Evolutionary conservation across 192 early-diverging fungal species (phyloP), one percentile per base, ranked within the genome.

Genomic region (Allomyces arbusculus): DNA sequence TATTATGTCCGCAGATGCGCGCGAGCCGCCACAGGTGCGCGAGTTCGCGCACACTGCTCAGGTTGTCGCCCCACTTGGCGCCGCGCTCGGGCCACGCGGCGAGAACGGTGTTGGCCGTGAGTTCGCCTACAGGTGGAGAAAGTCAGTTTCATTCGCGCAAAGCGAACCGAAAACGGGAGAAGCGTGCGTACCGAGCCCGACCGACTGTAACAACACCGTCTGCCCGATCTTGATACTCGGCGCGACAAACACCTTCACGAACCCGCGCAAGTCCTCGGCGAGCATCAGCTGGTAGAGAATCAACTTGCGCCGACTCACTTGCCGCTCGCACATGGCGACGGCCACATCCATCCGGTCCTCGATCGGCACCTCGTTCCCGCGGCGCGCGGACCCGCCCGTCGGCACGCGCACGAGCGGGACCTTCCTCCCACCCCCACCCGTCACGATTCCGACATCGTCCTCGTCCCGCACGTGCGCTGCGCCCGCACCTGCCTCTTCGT

Each of bases 121-220:
- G 50, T 16, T 58, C 50, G 50, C 50, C 50, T 40, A 40, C 33
- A 8, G 33, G 33, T 40, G 33, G 33, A 40, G 2, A 40, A 40
- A 8, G 7, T 40, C 33, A 40, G 33, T 40, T 8, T 40, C 33
- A 8, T 40, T 40, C 26, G 33, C 33, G 33, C 7, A 3, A 8
- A 7, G 4, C 4, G 8, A 3, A 40, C 33, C 33, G 8, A 8
- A 40, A 66, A 66, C n/a, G n/a, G n/a, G n/a, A n/a, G n/a, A n/a
- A n/a, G n/a, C n/a, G n/a, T n/a, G n/a, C n/a, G 33, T 45, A 19
- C 65, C 65, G 12, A 66, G 58, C 24, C 66, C 66, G 11, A 61
- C 44, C 19, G 45, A 14, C 24, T 66, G 66, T 23, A 66, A 5
- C 23, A 66, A 8, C 44, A 66, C 23, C 23, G 26, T 24, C 58